phyloP scores from a whole-genome alignment of 1,284 basidiomycete genomes.

The Laetiporus sulphureus region DNA sequence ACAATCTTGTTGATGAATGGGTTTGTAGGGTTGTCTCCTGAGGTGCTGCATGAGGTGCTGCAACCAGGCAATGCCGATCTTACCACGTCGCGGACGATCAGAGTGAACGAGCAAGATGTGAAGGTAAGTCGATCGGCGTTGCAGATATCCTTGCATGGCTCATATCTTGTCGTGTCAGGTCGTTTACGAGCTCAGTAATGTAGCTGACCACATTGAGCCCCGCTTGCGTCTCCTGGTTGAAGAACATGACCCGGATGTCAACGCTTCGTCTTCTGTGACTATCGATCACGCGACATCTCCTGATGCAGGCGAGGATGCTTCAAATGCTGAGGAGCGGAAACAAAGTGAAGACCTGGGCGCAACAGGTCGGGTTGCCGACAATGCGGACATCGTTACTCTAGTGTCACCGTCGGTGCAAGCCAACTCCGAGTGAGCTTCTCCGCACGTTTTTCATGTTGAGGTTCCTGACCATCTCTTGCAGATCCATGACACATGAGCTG shows the following conservation, averaged over 20 bases:
- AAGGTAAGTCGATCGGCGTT: conserved; percentile 10
- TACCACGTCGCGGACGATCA: conserved; percentile 4
- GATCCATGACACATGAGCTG: conserved; percentile 41
- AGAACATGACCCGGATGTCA: no score
- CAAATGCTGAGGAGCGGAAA: no score
- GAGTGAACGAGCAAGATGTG: conserved; percentile 18
- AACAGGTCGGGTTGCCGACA: no score
- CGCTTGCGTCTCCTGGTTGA: conserved; percentile 44
- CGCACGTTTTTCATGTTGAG: no score
- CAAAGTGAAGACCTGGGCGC: no score
- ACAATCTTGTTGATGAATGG: conserved; percentile 27
- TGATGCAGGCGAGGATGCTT: no score
- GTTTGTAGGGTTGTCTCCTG: conserved; percentile 32
- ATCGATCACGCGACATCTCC: no score
- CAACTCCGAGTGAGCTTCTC: no score
- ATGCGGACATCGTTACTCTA: no score
- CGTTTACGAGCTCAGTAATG: conserved; percentile 48
- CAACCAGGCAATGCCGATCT: conserved; percentile 12
- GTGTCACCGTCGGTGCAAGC: no score
- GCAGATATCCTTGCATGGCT: not conserved
- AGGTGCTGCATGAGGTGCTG: conserved; percentile 41
- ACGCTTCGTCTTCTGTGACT: no score
- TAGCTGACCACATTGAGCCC: conserved; percentile 46
- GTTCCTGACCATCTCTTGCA: no score
- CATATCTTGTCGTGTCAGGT: conserved; percentile 18